A percentile compares a stretch with the other conserved stretches of the same genome.
Conservation (phyloP, 805 yeast genomes). For the Starmerella gropengiesseri region DNA sequence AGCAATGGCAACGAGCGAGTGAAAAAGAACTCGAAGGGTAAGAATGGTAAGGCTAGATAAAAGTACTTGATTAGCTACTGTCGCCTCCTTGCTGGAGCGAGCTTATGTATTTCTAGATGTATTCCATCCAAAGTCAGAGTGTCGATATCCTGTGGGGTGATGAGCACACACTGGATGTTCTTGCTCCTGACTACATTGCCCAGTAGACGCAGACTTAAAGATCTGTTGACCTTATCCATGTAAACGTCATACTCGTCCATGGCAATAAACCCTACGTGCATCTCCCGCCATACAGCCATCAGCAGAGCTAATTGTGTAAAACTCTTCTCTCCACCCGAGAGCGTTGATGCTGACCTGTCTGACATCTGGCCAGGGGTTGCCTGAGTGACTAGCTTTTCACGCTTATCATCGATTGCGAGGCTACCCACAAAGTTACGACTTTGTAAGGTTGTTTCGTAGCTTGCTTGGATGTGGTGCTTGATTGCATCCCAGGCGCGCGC, state of each 20-base stretch:
- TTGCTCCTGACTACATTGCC: constrained; percentile 53
- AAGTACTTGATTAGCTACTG: background rate
- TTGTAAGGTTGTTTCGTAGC: constrained; percentile 25
- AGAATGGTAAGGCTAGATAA: background rate
- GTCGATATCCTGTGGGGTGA: constrained; percentile 85
- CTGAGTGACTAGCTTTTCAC: constrained; percentile 22
- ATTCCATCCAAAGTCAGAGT: constrained; percentile 1
- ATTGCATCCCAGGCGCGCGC: constrained; percentile 11
- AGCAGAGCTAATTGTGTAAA: constrained; percentile 82
- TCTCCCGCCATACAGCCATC: constrained; percentile 83
- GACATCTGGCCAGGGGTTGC: constrained; percentile 29
- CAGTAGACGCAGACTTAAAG: constrained; percentile 64
- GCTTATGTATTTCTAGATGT: constrained; percentile 3
- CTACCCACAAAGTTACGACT: constrained; percentile 63
- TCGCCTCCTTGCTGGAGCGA: constrained; percentile 14
- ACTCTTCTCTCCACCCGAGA: constrained; percentile 96
- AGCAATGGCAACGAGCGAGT: background rate
- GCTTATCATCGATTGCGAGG: constrained; percentile 48
- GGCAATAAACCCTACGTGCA: constrained; percentile 80
- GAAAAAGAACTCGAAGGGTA: background rate
- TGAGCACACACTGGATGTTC: constrained; percentile 76
- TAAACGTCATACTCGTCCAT: constrained; percentile 93
- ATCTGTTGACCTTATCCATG: constrained; percentile 89
- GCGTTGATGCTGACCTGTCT: constrained; percentile 61
- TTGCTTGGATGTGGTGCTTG: constrained; percentile 7